phyloP scores from a whole-genome alignment of 2,329 filamentous ascomycete species.

The Periconia sp. region DNA sequence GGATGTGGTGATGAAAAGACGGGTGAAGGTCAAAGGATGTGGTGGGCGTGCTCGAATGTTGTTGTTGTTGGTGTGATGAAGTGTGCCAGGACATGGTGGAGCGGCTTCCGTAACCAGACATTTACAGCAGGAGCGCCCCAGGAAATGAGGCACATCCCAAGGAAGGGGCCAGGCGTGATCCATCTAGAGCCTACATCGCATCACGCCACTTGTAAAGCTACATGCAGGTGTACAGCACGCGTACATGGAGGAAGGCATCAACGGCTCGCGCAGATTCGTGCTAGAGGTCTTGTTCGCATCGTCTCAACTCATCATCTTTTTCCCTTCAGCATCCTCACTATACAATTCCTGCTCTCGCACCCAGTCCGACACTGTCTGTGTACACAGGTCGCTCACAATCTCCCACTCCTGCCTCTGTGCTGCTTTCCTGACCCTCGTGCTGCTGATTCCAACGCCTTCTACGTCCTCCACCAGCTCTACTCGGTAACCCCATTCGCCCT shows the following conservation, averaged over 20 bases:
- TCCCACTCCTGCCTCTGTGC: slow-evolving; percentile 52
- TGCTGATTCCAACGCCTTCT: slow-evolving; percentile 54
- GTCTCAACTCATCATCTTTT: slow-evolving; percentile 40
- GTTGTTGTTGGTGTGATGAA: not conserved
- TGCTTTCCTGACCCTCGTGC: slow-evolving; percentile 64
- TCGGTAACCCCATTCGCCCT: slow-evolving; percentile 59
- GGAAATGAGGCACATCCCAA: not conserved
- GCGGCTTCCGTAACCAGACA: not conserved
- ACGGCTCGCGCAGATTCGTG: no score
- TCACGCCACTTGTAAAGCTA: no score
- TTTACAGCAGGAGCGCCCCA: not conserved
- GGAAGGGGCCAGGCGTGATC: not conserved
- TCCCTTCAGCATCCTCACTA: slow-evolving; percentile 37
- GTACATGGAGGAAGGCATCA: no score
- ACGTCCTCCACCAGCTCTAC: slow-evolving; percentile 62
- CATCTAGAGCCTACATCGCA: no score
- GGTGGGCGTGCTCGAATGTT: not conserved
- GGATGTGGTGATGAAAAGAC: no score
- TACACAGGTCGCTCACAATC: slow-evolving; percentile 57
- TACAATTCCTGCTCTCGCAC: slow-evolving; percentile 62
- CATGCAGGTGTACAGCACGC: no score
- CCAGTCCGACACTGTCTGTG: slow-evolving; percentile 59
- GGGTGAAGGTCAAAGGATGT: not conserved
- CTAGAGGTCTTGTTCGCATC: no score
- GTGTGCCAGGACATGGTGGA: slow-evolving; percentile 10